These are phyloP conservation scores for Coleophoma cylindrospora DNA, from an alignment of 2,329 filamentous ascomycete genomes.

Conservation along the genomic window DNA sequence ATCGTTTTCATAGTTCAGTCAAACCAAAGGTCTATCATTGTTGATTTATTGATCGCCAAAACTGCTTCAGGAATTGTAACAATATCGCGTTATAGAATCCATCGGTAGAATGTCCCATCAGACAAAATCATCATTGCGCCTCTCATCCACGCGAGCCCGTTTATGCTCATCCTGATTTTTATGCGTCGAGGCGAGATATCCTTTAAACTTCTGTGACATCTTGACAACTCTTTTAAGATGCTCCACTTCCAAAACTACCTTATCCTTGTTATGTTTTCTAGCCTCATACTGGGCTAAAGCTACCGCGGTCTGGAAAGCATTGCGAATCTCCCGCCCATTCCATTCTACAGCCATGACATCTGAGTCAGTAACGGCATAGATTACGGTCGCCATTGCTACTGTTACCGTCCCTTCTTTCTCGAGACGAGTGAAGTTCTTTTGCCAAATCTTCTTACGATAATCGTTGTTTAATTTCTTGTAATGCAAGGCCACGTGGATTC, in stretches of 20 bases:
- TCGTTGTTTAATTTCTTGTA: slow-evolving; percentile 23
- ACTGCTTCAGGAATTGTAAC: no score
- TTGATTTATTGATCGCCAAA: no score
- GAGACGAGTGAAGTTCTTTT: slow-evolving; percentile 16
- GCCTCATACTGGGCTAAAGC: slow-evolving; percentile 20
- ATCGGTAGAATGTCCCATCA: no score
- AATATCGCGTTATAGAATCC: no score
- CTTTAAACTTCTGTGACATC: slow-evolving; percentile 6
- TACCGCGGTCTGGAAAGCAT: slow-evolving; percentile 25
- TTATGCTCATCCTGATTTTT: background rate
- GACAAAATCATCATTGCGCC: background rate
- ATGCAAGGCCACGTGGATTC: slow-evolving; percentile 29
- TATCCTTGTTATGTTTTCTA: background rate
- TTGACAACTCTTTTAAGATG: slow-evolving; percentile 6
- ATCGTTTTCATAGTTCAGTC: no score
- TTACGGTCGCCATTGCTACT: background rate
- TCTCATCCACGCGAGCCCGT: background rate
- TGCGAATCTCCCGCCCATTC: slow-evolving; percentile 27
- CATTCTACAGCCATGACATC: slow-evolving; percentile 7
- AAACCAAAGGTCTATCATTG: no score
- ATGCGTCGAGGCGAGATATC: slow-evolving; percentile 1
- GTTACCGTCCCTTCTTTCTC: slow-evolving; percentile 3
- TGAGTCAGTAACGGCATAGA: background rate
- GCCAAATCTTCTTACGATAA: slow-evolving; percentile 24
- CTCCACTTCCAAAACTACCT: slow-evolving; percentile 1